Base-by-base conservation (phyloP, 495 filamentous ascomycete genomes). In the Lasiosphaeria ovina region DNA sequence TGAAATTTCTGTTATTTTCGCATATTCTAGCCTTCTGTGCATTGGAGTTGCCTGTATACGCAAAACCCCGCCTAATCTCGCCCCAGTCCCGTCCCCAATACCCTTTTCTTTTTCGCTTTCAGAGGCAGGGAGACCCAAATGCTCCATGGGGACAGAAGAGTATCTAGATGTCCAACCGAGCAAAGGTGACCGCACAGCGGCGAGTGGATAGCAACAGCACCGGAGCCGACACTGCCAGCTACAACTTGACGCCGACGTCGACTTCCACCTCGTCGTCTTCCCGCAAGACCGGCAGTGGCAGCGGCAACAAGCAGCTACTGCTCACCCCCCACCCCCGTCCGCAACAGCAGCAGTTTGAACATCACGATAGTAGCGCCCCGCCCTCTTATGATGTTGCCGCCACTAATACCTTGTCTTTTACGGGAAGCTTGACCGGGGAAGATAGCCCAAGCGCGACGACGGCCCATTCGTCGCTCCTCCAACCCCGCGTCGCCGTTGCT, bases 401-500 rank as follows among this genome's bases (percentile, higher is more conserved):
- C 12, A 14, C 6, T 14, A n/a, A 3, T 0, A 4, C 11, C 12
- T 47, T n/a, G 4, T 14, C 44, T n/a, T 47, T 14, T 4, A 47
- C 6, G 2, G 12, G 12, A 11, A n/a, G 38, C 8, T 14, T 52
- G 9, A 34, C 11, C 32, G 24, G 38, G 16, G 44, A 35, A 36
- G 40, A 33, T 16, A 77, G 86, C 89, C 80, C 91, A 86, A 86
- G 92, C 86, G 83, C 59, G 14, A 57, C 62, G n/a, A 64, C 63
- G 14, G 53, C 55, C 48, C 64, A 57, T 8, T 94, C 92, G 78
- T 93, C 78, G 9, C 66, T 79, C 53, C 66, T 81, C n/a, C 77
- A 79, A 57, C 79, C 79, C 51, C 79, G 79, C 54, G 75, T 81
- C 16, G 77, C 79, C 66, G 79, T 81, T 58, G 70, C 74, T 17